phyloP scores from a whole-genome alignment of 495 filamentous ascomycete species.

The Aspergillus egyptiacus region DNA sequence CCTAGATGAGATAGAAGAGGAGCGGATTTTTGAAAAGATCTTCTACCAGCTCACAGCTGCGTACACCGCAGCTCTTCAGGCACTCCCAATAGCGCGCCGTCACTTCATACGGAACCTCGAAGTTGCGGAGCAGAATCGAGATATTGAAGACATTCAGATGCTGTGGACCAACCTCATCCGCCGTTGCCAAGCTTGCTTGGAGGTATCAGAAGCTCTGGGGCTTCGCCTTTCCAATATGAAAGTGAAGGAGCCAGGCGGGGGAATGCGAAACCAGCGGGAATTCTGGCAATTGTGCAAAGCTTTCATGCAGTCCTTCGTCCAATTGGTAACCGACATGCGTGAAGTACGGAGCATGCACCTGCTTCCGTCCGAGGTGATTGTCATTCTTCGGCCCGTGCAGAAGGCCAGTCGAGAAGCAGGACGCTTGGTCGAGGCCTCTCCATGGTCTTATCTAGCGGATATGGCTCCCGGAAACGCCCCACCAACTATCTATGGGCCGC shows the following conservation, averaged over 20 bases:
- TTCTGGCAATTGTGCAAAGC: slow-evolving; percentile 79
- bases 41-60: slow-evolving; percentile 65
- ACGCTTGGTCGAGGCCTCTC: slow-evolving; percentile 66
- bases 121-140: slow-evolving; percentile 38
- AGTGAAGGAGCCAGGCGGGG: slow-evolving; percentile 67
- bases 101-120: slow-evolving; percentile 53
- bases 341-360: slow-evolving; percentile 58
- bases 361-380: slow-evolving; percentile 61
- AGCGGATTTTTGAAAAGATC: slow-evolving; percentile 73
- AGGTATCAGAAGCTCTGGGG: slow-evolving; percentile 63
- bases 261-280: slow-evolving; percentile 62
- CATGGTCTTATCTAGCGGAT: slow-evolving; percentile 58
- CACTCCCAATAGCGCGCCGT: slow-evolving; percentile 56
- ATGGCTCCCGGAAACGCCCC: slow-evolving; percentile 28
- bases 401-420: slow-evolving; percentile 68
- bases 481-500: slow-evolving; percentile 36
- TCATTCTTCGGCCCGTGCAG: slow-evolving; percentile 69
- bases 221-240: slow-evolving; percentile 69
- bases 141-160: slow-evolving; percentile 49
- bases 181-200: slow-evolving; percentile 57
- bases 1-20: slow-evolving; percentile 64
- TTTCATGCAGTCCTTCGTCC: slow-evolving; percentile 71
- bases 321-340: slow-evolving; percentile 65
- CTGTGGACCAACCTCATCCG: slow-evolving; percentile 64
- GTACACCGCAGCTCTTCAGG: slow-evolving; percentile 58